Base-by-base conservation (phyloP, 2,329 filamentous ascomycete species). In the Fusarium newnesense region DNA sequence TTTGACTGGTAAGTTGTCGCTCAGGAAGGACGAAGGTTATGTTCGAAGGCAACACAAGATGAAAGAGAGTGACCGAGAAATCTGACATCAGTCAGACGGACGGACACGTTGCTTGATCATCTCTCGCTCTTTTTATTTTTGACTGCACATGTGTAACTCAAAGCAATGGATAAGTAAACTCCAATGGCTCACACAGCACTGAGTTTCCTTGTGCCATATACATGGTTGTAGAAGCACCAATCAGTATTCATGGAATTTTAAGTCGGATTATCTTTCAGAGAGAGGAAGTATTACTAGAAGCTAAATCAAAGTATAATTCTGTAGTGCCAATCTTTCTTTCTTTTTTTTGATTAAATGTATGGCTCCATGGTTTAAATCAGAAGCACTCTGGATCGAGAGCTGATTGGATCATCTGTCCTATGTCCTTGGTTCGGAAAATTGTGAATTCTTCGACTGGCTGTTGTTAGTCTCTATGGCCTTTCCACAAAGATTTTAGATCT, bases 21-120 rank as follows among this genome's bases (percentile, higher is more conserved):
- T n/a, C 53, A 59, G 63, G 43, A 63, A 44, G 50, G 50, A 67
- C 46, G 57, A 69, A 49, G 60, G 32, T 30, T 54, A 30, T 30
- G 52, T 39, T 54, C 13, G 28, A 65, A 30, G 61, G 52, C 64
- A 64, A 59, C 54, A 68, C 62, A 60, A 60, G 26, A 13, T 28
- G 24, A 39, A 54, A 19, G 50, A 54, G 24, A 61, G 46, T 30
- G 49, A 54, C n/a, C 44, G 13, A 36, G n/a, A 58, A 65, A 52
- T 28, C 21, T 16, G 34, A 47, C 30, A 57, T 37, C 40, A 43
- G 28, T 66, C 58, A 71, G 54, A 28, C 60, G 58, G 53, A 44
- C 58, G 62, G 53, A 44, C 56, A 69, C 64, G 24, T 72, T 24
- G 39, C 40, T 69, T 42, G 56, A 43, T 42, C 39, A 46, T 42